These are phyloP conservation scores for Coemansia guatemalensis DNA, from an alignment of 192 early-diverging fungal species.

Conservation along the genomic window DNA sequence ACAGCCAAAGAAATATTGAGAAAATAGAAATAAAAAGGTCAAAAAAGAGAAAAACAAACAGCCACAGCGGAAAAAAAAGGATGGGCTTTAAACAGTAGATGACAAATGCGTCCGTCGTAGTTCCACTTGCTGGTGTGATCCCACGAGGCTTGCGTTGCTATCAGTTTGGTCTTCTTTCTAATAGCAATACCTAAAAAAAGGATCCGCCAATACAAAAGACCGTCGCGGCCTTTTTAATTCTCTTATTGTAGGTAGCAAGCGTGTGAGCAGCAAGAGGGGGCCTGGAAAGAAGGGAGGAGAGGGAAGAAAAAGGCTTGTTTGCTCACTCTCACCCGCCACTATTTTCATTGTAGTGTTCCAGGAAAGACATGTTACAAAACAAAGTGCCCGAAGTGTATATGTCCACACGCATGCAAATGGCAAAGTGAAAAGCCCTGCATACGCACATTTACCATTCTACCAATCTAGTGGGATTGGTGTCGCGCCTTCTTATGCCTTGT, in stretches of 20 bases:
- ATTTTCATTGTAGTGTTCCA: neutral
- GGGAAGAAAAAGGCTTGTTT: neutral
- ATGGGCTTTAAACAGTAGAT: neutral
- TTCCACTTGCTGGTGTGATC: neutral
- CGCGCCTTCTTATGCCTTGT: neutral
- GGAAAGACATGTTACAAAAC: neutral
- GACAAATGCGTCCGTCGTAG: neutral
- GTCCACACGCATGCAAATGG: neutral
- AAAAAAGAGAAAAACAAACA: conserved; percentile 3
- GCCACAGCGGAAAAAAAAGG: neutral
- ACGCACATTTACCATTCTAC: neutral
- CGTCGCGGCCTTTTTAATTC: neutral
- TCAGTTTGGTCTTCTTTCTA: neutral
- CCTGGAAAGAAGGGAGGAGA: too few relatives aligned
- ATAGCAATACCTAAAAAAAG: neutral
- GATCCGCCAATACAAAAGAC: neutral
- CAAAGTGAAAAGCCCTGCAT: neutral
- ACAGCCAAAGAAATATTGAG: conserved; percentile 3
- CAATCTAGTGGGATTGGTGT: neutral
- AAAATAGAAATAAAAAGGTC: conserved; percentile 10
- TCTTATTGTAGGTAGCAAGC: neutral
- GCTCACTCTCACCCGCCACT: neutral
- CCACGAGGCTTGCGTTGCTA: neutral
- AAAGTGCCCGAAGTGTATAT: neutral
- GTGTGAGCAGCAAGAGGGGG: neutral